Evolutionary conservation across 352 stramenopile genomes (phyloP), one percentile per base, ranked within the genome.

Genomic region (Globisporangium nunn): DNA sequence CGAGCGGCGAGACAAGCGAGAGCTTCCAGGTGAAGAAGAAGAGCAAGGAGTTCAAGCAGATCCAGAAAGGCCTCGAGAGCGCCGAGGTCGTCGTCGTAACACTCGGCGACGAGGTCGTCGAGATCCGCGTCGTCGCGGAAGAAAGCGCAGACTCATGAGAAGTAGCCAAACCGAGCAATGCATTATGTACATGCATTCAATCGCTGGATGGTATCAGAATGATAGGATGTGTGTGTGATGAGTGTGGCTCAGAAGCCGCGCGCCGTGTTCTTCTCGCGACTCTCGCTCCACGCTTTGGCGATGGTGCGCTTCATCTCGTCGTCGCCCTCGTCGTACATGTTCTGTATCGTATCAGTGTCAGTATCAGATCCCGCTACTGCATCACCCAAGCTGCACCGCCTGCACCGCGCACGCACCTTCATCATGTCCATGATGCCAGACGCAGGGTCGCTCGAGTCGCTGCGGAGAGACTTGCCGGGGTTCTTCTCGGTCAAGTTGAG

Each of bases 351-450:
- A 52, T 47, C 15, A 41, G 14, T n/a, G 8, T 40, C 35, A 40
- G 6, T 40, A 14, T 4, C 35, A 14, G 6, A 7, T 7, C 15
- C 35, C 35, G 10, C 8, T 8, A 37, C 33, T 5, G 33, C 33
- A 8, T 37, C 33, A 37, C 8, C 33, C 33, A 37, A 56, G 14
- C 37, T 15, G 23, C 23, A 23, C 23, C 23, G 23, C 23, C 23
- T 23, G 23, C 23, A 1, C 23, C 2, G 8, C 35, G 35, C 23
- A 66, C 63, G 43, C 52, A 89, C 80, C 78, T 93, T 90, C 85
- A 95, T 95, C 82, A 95, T 92, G 58, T 94, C 85, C 86, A 95
- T 93, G 72, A 95, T 93, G 35, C 86, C 84, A 4, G 86, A 78
- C 6, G 75, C 37, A 1, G 86, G 86, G 63, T 95, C 86, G 35